Evolutionary conservation across 176 grass and related monocot genomes (phyloP).

Genomic region (Carex kokanica): DNA sequence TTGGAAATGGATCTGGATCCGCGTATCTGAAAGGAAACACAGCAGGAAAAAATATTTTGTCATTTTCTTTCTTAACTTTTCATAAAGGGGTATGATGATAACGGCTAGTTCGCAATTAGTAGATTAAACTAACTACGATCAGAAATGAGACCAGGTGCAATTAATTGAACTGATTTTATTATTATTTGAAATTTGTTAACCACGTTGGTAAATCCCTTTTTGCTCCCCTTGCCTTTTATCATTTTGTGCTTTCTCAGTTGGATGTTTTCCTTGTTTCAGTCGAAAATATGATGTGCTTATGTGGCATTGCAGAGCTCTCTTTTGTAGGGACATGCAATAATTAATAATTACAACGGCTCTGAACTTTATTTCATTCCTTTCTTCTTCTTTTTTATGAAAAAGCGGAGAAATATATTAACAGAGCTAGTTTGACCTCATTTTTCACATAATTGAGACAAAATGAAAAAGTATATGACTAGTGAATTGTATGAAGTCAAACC

Average conservation of each 20-base stretch:
- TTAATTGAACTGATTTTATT: background rate
- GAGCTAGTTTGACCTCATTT: no score
- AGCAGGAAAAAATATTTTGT: background rate
- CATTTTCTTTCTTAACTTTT: slow-evolving; percentile 4
- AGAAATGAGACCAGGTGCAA: no score
- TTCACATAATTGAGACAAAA: no score
- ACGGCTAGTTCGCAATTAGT: background rate
- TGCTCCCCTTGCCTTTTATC: background rate
- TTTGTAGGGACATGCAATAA: slow-evolving; percentile 3
- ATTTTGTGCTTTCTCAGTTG: slow-evolving; percentile 3
- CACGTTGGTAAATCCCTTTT: slow-evolving; percentile 7
- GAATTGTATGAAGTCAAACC: no score
- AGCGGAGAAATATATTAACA: no score
- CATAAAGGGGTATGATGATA: background rate
- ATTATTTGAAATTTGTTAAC: background rate
- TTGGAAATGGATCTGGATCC: slow-evolving; percentile 3
- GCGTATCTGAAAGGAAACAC: background rate
- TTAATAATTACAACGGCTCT: slow-evolving; percentile 21
- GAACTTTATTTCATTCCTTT: background rate
- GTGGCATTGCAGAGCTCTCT: background rate
- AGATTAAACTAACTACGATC: background rate
- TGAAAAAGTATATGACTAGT: no score
- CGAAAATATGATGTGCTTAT: slow-evolving; percentile 2
- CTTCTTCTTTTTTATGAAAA: background rate
- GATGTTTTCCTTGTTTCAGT: background rate